A percentile compares a stretch with the other conserved stretches of the same genome.
Evolutionary conservation across 2,329 filamentous ascomycete genomes (phyloP).

Genomic region (Periconia sp.): DNA sequence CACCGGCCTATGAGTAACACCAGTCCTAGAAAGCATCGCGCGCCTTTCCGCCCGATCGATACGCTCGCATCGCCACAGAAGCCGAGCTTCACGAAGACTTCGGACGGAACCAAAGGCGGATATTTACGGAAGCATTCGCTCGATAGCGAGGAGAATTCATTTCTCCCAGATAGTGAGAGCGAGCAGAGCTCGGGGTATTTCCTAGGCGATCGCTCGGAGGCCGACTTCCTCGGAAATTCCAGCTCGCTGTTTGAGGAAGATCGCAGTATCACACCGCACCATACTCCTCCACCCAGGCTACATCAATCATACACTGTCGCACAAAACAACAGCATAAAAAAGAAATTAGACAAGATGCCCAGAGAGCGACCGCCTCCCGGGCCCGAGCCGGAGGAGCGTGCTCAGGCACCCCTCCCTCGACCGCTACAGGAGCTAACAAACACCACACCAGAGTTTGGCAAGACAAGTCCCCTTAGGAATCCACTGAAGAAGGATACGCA

Average conservation of each 20-base stretch:
- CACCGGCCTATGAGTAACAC: conserved; percentile 29
- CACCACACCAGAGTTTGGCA: conserved; percentile 59
- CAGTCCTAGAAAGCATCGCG: conserved; percentile 35
- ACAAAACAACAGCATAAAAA: conserved; percentile 5
- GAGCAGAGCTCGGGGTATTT: conserved; percentile 4
- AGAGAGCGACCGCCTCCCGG: conserved; percentile 57
- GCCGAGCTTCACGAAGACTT: conserved; percentile 27
- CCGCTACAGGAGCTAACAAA: conserved; percentile 41
- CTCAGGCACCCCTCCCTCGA: conserved; percentile 29
- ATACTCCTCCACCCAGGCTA: conserved; percentile 12
- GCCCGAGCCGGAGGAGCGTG: conserved; percentile 42
- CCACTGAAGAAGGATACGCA: conserved; percentile 46
- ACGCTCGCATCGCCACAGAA: conserved; percentile 41
- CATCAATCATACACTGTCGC: conserved; percentile 3
- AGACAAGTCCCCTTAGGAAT: conserved; percentile 62
- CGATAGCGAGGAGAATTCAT: conserved; percentile 10
- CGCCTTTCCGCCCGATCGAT: conserved; percentile 40
- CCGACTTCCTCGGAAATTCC: conserved; percentile 33
- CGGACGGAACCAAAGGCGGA: conserved; percentile 1
- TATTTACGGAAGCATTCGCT: background rate
- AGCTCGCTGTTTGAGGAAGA: conserved; percentile 45
- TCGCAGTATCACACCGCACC: conserved; percentile 7
- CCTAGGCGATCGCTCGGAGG: conserved; percentile 16
- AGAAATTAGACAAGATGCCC: conserved; percentile 51
- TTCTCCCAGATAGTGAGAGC: conserved; percentile 5